Evolutionary conservation across 495 filamentous ascomycete genomes (phyloP), one percentile per base, ranked within the genome.

Genomic region (Talaromyces liani): DNA sequence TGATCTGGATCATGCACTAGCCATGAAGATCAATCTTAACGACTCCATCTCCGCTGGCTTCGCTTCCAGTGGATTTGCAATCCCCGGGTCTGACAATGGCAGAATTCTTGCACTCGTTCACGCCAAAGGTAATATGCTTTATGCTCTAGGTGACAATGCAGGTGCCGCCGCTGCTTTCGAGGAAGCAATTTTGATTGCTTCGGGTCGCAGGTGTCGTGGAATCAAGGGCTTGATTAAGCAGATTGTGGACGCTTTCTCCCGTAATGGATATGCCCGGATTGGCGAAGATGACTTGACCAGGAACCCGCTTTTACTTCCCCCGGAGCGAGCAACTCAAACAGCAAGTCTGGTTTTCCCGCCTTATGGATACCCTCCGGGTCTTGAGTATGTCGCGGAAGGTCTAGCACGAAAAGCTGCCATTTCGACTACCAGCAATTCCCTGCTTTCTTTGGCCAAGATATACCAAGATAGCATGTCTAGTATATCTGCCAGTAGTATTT

Each of bases 41-140:
- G 77, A 79, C 39, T 61, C 70, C 9, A 66, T 51, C 20, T 60
- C 73, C 49, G 74, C 81, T 60, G 90, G 89, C 0, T 93, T 88
- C 71, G 90, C 87, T 1, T 88, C 87, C 20, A 95, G 93, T 71
- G 91, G 91, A 51, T 97, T 94, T 74, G 85, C 86, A 39, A 90
- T 98, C 22, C 83, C 92, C 7, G 90, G 90, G 7, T 88, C 84
- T 24, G 94, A 98, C 66, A 98, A 98, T 73, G 94, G 94, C 22
- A 85, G 95, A 66, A 91, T 99, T 77, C 82, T 98, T 12, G 89
- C 92, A 34, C 79, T 99, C 24, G 84, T 97, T 25, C 95, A 99
- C 75, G 93, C 92, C 3, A 99, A 98, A 74, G 94, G 95, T 29
- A 99, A 98, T 67, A 96, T 98, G 91, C 81, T 98, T 1, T 99